Evolutionary conservation across 225 moss, liverwort and hornwort genomes (phyloP), one percentile per base, ranked within the genome.

Genomic region (Pseudisothecium myosuroides): DNA sequence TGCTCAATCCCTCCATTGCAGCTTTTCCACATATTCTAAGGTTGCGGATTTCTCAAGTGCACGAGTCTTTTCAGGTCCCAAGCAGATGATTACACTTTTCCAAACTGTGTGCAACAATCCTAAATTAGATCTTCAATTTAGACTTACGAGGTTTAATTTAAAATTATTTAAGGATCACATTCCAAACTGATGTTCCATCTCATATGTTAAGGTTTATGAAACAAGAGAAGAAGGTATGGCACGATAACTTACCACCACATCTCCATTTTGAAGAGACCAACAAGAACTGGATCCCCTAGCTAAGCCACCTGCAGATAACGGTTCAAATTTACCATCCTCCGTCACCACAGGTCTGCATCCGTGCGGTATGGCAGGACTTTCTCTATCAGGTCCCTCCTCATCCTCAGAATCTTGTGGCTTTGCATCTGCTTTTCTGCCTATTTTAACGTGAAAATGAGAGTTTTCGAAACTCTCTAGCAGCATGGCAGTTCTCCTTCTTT

Each of bases 281-380:
- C 99, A 97, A 73, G 95, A 94, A 85, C 94, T 94, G 82, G 95
- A 95, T 90, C 93, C 91, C 83, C 99, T 95, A 50, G 97, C 99
- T 89, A 97, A 80, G 87, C 99, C 99, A 81, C 99, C 99, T 75
- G 96, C 96, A 86, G 93, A 91, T 67, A 94, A 83, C 77, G 96
- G 97, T 88, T 96, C 96, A 86, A 96, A 99, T 91, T 88, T 91
- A 31, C 96, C 95, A 91, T 92, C 92, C 91, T 99, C 99, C 80
- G 94, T 95, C 60, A 91, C 85, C 58, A 95, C 96, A 91, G 99
- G 95, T 69, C 76, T 94, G 86, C 96, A 97, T 80, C 99, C 97
- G 88, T 88, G 76, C 89, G 87, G 83, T 31, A 76, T 88, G 80
- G 74, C 86, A 87, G 89, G 89, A 84, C 36, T 92, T 39, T 91